phyloP scores from a whole-genome alignment of 371 early-diverging fungal genomes.

The Mortierella sp. region DNA sequence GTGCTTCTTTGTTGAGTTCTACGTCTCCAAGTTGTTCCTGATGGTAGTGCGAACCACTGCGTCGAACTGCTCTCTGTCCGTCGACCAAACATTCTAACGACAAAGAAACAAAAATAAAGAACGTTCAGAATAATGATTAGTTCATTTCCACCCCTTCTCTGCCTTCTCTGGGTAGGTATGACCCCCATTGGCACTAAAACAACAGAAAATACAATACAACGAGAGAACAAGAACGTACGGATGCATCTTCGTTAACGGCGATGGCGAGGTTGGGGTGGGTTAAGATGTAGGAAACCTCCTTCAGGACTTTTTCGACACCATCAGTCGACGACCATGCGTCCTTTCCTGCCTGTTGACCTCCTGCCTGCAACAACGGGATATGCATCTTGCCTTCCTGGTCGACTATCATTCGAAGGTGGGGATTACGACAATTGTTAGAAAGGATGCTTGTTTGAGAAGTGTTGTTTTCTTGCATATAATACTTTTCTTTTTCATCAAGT shows the following conservation, averaged over 20 bases:
- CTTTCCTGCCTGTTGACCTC: slow-evolving; percentile 91
- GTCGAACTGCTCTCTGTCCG: slow-evolving; percentile 86
- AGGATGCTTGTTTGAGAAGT: not conserved
- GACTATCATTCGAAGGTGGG: slow-evolving; percentile 61
- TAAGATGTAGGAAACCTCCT: slow-evolving; percentile 93
- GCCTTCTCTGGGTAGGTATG: not conserved
- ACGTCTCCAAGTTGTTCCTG: slow-evolving; percentile 73
- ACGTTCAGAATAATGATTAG: too few relatives aligned
- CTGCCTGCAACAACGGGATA: slow-evolving; percentile 97
- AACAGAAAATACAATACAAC: not conserved
- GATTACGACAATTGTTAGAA: not conserved
- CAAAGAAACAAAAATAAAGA: not conserved
- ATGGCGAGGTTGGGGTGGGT: slow-evolving; percentile 98
- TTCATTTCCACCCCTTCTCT: too few relatives aligned
- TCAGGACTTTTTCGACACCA: slow-evolving; percentile 96
- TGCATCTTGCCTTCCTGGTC: slow-evolving; percentile 98
- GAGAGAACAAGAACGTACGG: slow-evolving; percentile 70
- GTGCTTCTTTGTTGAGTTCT: not conserved
- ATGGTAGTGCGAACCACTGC: slow-evolving; percentile 83
- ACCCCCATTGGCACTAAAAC: too few relatives aligned
- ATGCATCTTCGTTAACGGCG: slow-evolving; percentile 98
- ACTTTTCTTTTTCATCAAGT: not conserved
- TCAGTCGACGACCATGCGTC: slow-evolving; percentile 98
- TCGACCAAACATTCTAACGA: slow-evolving; percentile 88
- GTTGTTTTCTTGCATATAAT: not conserved